Conservation (phyloP, 306 rosid species). For the Senna siamea region DNA sequence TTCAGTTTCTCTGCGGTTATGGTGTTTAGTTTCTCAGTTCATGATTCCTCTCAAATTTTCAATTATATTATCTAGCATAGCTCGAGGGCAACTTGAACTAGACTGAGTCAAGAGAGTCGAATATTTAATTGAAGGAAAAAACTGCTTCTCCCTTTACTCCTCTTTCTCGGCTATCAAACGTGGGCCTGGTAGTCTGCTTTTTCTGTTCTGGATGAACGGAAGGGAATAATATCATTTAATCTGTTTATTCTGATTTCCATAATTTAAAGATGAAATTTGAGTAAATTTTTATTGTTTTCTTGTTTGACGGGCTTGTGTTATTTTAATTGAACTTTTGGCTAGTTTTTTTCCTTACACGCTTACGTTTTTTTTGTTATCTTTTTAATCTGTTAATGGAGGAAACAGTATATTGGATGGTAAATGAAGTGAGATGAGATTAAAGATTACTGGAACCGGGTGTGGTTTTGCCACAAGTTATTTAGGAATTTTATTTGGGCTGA, state of each 20-base stretch:
- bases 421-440: conserved; percentile 1
- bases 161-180: background rate
- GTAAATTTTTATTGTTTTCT: background rate
- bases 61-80: background rate
- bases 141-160: background rate
- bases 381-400: background rate
- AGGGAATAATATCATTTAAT: conserved; percentile 2
- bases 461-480: background rate
- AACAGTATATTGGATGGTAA: background rate
- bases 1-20: background rate
- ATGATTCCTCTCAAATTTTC: background rate
- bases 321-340: background rate
- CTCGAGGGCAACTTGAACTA: background rate
- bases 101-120: background rate
- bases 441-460: background rate
- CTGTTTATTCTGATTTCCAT: background rate
- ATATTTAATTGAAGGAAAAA: background rate
- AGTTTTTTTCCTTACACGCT: background rate
- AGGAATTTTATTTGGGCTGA: background rate
- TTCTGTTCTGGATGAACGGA: background rate
- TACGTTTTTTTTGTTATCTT: background rate
- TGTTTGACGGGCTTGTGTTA: conserved; percentile 4
- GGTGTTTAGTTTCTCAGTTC: background rate
- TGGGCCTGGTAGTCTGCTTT: background rate
- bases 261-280: background rate